Base-by-base conservation (phyloP, 352 stramenopile genomes). In the Ochromonadaceae sp. region DNA sequence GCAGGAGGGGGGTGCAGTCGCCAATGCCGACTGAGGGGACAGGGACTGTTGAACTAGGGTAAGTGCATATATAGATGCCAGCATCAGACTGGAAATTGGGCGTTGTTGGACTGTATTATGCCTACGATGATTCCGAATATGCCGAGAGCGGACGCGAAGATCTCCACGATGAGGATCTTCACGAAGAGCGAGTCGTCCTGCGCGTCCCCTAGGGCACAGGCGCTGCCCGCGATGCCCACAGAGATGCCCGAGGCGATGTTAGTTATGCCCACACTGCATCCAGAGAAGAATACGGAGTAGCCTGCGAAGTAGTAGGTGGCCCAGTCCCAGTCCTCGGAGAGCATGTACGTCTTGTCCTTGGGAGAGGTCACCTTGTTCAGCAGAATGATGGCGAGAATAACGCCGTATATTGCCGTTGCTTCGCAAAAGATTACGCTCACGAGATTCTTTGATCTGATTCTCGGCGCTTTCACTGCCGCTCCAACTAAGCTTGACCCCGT, bases 311-410 rank as follows among this genome's bases (percentile, higher is more conserved):
- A 72, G 48, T 69, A 69, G 1, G 25, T 65, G 0, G 31, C 20
- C 60, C 60, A 70, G 26, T 66, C 25, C 62, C 62, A 70, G 14
- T 48, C 36, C 22, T 32, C 14, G 32, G 43, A 31, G 4, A 67
- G 30, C 26, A 42, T 34, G 31, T 42, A 38, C 14, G 20, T 20
- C 15, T 35, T 36, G 34, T 57, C 52, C 42, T 44, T 55, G 44
- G 61, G 55, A 26, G 9, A 55, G 55, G 81, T 80, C 44, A 96
- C 81, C 76, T 98, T 98, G 77, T 90, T 97, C 66, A 93, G 83
- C 43, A 98, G 77, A 67, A 99, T 98, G 73, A 99, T 98, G 43
- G 92, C 91, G 79, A 99, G 96, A 65, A 99, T 99, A 66, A 99
- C 87, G 62, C 94, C 94, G 76, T 98, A 99, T 68, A 98, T 99